phyloP scores from a whole-genome alignment of 805 yeast genomes.

The Wickerhamomyces chaumierensis region DNA sequence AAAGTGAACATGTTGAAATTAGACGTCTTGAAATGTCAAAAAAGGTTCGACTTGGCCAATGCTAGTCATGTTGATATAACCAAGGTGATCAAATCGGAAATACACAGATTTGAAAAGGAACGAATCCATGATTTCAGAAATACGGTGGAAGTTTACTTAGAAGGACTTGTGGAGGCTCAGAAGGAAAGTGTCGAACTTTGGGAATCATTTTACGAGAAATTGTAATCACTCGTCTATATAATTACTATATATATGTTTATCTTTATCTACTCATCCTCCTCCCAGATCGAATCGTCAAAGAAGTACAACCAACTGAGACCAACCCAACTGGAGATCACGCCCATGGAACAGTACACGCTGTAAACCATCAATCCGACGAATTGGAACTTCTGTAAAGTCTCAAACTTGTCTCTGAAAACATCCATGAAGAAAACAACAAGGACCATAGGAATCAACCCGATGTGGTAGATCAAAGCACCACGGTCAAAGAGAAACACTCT shows the following conservation, averaged over 20 bases:
- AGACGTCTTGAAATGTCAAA: slow-evolving; percentile 48
- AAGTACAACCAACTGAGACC: slow-evolving; percentile 85
- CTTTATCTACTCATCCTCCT: slow-evolving; percentile 1
- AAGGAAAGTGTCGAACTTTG: slow-evolving; percentile 84
- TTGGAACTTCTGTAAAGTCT: slow-evolving; percentile 46
- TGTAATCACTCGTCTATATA: no score
- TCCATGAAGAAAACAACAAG: slow-evolving; percentile 35
- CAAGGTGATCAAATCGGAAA: slow-evolving; percentile 54
- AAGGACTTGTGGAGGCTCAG: slow-evolving; percentile 83
- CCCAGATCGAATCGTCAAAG: slow-evolving; percentile 68
- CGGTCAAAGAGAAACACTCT: slow-evolving; percentile 63
- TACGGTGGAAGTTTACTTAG: slow-evolving; percentile 82
- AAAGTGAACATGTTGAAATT: slow-evolving; percentile 43
- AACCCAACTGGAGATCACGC: slow-evolving; percentile 78
- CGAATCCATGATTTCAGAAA: slow-evolving; percentile 78
- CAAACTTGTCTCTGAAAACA: slow-evolving; percentile 42
- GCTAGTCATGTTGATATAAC: slow-evolving; percentile 54
- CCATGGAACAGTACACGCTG: slow-evolving; percentile 79
- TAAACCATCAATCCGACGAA: slow-evolving; percentile 72
- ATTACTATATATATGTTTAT: no score
- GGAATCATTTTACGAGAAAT: slow-evolving; percentile 73
- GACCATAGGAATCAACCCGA: slow-evolving; percentile 59
- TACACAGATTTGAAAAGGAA: slow-evolving; percentile 57
- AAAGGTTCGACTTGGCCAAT: slow-evolving; percentile 40
- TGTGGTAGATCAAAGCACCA: slow-evolving; percentile 50